These are phyloP conservation scores for Lipomyces kockii DNA, from an alignment of 805 yeast genomes.

Conservation along the genomic window DNA sequence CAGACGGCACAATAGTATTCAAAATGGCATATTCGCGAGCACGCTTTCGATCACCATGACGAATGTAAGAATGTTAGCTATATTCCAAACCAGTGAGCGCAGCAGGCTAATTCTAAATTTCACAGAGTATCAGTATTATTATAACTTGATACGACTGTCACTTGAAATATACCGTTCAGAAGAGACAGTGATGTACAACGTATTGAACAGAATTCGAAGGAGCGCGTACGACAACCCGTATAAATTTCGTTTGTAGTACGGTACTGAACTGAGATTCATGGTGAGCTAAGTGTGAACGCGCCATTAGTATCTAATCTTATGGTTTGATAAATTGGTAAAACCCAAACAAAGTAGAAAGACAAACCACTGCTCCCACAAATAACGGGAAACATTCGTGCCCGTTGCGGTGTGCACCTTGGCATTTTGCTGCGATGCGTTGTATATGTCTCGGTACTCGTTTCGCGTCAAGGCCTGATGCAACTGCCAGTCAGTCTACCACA, in stretches of 20 bases:
- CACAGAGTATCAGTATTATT: not conserved
- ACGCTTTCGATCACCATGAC: constrained; percentile 29
- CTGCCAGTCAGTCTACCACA: not conserved
- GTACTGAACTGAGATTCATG: constrained; percentile 20
- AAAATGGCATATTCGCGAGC: constrained; percentile 9
- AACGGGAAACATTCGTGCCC: constrained; percentile 31
- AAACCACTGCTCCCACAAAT: constrained; percentile 28
- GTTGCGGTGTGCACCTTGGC: constrained; percentile 28
- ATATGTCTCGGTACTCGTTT: constrained; percentile 14
- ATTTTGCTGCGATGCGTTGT: constrained; percentile 18
- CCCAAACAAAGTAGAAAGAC: not conserved
- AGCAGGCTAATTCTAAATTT: constrained; percentile 17
- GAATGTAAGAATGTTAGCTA: constrained; percentile 24
- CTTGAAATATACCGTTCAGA: constrained; percentile 19
- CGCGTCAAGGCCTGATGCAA: constrained; percentile 12
- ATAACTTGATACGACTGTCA: not conserved
- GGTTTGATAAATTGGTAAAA: not conserved
- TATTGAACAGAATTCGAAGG: constrained; percentile 19
- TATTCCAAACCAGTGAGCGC: constrained; percentile 30
- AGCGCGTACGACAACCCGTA: constrained; percentile 25
- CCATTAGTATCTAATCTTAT: not conserved
- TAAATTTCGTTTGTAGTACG: constrained; percentile 23
- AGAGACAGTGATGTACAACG: constrained; percentile 18
- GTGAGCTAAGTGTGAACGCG: constrained; percentile 6
- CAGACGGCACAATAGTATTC: not conserved